Conservation (phyloP, 331 rosid species). For the Pyrus hybrid region DNA sequence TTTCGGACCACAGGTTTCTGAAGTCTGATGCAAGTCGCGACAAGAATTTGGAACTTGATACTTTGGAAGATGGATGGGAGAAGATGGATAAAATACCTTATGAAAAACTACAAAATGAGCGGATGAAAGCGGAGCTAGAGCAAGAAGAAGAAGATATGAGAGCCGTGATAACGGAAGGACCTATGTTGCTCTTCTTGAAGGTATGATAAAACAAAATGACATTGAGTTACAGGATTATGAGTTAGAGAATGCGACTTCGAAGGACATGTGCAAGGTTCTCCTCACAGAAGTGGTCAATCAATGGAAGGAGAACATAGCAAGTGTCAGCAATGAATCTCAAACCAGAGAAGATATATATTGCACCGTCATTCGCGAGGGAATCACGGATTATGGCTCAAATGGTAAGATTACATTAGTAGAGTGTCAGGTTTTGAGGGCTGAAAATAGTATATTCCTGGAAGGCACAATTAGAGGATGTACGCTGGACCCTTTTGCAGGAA, state of each 20-base stretch:
- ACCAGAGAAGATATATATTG: conserved; percentile 35
- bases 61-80: conserved; percentile 24
- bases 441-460: conserved; percentile 13
- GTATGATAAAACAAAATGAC: conserved; percentile 13
- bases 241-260: conserved; percentile 35
- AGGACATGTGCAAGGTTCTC: conserved; percentile 14
- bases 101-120: conserved; percentile 14
- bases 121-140: conserved; percentile 12
- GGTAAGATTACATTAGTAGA: conserved; percentile 7
- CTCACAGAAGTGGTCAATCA: conserved; percentile 30
- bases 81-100: conserved; percentile 22
- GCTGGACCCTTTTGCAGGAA: conserved; percentile 18
- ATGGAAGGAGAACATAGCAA: conserved; percentile 31
- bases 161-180: conserved; percentile 16
- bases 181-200: conserved; percentile 16
- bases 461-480: conserved; percentile 27
- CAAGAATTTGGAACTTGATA: conserved; percentile 9
- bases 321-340: conserved; percentile 24
- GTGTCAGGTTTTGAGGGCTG: neutral
- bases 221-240: conserved; percentile 9
- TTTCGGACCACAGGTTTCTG: conserved; percentile 2
- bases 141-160: conserved; percentile 20
- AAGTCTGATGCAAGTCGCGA: conserved; percentile 1
- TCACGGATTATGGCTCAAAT: conserved; percentile 21
- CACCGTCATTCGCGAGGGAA: conserved; percentile 25